Base-by-base conservation (phyloP, 768 basidiomycete genomes). In the Leccinum obscurum region DNA sequence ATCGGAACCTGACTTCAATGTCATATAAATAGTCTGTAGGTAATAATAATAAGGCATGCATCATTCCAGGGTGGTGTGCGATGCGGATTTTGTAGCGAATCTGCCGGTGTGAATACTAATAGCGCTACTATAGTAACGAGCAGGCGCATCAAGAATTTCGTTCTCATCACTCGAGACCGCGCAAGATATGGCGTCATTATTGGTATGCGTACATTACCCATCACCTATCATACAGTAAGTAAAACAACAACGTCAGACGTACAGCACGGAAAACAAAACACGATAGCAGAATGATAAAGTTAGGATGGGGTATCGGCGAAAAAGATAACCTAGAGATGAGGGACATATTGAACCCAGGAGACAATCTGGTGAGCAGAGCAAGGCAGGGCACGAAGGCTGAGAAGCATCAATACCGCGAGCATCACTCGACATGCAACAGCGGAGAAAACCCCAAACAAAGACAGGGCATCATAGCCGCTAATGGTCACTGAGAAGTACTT, bases 1-100 rank as follows among this genome's bases (percentile, higher is more conserved):
- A n/a, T 90, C 92, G 11, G 93, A 95, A 76, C 95, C 95, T 34
- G 93, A 32, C 30, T 32, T 32, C 30, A 0, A 32, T 32, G 30
- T 10, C 30, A 8, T 28, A 28, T 30, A 30, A 10, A 30, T 30
- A 10, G 0, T 32, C 30, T 10, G 3, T 44, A 35, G 13, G 13
- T 35, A 13, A 13, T 35, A 44, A 3, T n/a, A 0, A 35, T 14
- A 35, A 35, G 5, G 34, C 34, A 35, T 35, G 13, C 34, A 13
- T 35, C 13, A 14, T 35, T 0, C 35, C 28, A 30, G 10, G 32
- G 9, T 32, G 30, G 10, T 32, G 5, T 35, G 0, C 13, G 5
- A 35, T 5, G 34, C 34, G 28, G 28, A 0, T 35, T 14, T 35
- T 35, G 34, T 35, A 2, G 34, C 13, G 34, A 20, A 0, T 20